These are phyloP conservation scores for Tylopilus sp. DNA, from an alignment of 768 basidiomycete species.

Conservation along the genomic window DNA sequence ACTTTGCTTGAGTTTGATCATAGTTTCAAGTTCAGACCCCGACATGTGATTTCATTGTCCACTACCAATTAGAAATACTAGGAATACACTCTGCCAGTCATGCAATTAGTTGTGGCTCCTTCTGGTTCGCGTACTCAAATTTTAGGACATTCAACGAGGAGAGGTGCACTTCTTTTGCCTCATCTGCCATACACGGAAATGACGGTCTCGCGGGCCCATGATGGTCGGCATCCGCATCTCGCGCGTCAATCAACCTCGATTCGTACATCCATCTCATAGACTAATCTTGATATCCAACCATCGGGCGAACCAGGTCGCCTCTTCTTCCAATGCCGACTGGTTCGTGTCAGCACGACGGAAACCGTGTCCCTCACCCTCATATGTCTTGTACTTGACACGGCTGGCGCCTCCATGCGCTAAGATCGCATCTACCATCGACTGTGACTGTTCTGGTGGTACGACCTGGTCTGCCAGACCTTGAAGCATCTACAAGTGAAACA, in stretches of 20 bases:
- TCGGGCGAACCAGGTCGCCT: constrained; percentile 1
- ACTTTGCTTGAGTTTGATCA: too few relatives aligned
- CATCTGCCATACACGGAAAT: too few relatives aligned
- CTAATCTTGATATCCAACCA: not conserved
- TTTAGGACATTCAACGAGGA: too few relatives aligned
- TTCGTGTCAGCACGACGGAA: constrained; percentile 4
- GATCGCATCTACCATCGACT: constrained; percentile 1
- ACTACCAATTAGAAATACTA: too few relatives aligned
- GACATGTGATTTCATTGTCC: too few relatives aligned
- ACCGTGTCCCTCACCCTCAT: constrained; percentile 1
- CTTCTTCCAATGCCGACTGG: not conserved
- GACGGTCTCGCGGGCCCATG: too few relatives aligned
- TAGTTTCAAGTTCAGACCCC: too few relatives aligned
- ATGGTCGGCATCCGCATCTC: too few relatives aligned
- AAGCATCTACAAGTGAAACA: not conserved
- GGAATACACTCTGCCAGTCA: too few relatives aligned
- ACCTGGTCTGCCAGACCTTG: not conserved
- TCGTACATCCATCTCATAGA: not conserved
- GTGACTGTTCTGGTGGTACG: constrained; percentile 1
- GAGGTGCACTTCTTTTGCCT: too few relatives aligned
- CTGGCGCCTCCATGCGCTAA: not conserved
- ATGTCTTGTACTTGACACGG: constrained; percentile 1
- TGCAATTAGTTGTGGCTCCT: too few relatives aligned
- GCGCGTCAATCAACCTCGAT: not conserved
- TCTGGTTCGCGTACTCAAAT: too few relatives aligned